Conservation (phyloP, 306 rosid species). For the Cucurbita maxima region DNA sequence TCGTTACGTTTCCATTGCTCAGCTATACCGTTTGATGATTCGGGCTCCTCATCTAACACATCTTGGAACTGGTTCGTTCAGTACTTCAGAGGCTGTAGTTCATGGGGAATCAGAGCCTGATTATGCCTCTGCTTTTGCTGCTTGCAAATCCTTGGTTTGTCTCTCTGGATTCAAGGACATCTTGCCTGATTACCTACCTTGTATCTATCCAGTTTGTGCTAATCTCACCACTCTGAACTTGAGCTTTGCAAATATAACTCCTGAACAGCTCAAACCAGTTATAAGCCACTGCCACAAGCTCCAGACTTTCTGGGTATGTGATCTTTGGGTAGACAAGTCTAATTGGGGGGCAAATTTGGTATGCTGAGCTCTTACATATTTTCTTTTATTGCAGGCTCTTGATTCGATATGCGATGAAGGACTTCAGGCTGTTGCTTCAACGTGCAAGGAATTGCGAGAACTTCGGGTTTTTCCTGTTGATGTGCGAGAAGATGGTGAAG, state of each 20-base stretch:
- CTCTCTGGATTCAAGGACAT: constrained; percentile 76
- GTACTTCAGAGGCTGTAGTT: constrained; percentile 21
- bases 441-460: constrained; percentile 68
- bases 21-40: constrained; percentile 39
- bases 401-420: constrained; percentile 80
- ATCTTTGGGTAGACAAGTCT: not conserved
- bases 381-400: constrained; percentile 35
- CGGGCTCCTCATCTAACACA: constrained; percentile 66
- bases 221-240: constrained; percentile 63
- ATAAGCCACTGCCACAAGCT: constrained; percentile 57
- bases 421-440: constrained; percentile 65
- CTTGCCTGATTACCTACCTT: constrained; percentile 38
- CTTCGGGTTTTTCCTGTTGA: constrained; percentile 66
- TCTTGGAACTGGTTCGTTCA: constrained; percentile 58
- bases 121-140: constrained; percentile 46
- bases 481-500: constrained; percentile 35
- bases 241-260: constrained; percentile 50
- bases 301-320: constrained; percentile 58
- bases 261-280: constrained; percentile 48
- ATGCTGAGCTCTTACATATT: constrained; percentile 13
- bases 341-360: not conserved
- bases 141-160: constrained; percentile 67
- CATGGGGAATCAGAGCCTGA: constrained; percentile 47
- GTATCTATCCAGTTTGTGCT: constrained; percentile 48
- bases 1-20: constrained; percentile 36